phyloP scores from a whole-genome alignment of 2,329 filamentous ascomycete genomes.

The Dothideomycetidae sp. region DNA sequence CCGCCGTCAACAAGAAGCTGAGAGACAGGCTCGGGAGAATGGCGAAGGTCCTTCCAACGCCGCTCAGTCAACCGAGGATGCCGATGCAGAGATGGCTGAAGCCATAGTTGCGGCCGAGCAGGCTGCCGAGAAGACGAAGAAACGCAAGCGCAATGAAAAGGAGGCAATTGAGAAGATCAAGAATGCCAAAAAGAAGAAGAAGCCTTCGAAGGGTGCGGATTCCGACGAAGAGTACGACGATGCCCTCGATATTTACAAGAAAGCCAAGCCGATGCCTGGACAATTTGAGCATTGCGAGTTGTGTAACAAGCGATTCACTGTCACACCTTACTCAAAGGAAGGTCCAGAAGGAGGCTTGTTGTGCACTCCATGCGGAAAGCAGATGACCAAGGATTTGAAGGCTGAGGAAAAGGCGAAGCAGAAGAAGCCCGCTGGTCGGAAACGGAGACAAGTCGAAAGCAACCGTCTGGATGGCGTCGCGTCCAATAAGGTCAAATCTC shows the following conservation, averaged over 20 bases:
- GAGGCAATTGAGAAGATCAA: constrained; percentile 25
- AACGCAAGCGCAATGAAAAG: constrained; percentile 40
- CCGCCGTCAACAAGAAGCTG: constrained; percentile 37
- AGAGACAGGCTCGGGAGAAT: constrained; percentile 25
- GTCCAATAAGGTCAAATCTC: constrained; percentile 50
- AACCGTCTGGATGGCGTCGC: constrained; percentile 65
- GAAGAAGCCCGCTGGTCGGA: constrained; percentile 42
- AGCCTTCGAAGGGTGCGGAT: constrained; percentile 29
- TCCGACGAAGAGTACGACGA: constrained; percentile 35
- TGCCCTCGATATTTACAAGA: constrained; percentile 40
- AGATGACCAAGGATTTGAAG: constrained; percentile 53
- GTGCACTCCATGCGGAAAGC: constrained; percentile 67
- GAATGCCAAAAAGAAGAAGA: constrained; percentile 31
- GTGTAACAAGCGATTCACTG: constrained; percentile 79
- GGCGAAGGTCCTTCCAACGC: constrained; percentile 24
- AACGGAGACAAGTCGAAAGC: constrained; percentile 65
- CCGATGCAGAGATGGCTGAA: constrained; percentile 26
- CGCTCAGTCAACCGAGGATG: constrained; percentile 19
- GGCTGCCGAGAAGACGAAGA: constrained; percentile 32
- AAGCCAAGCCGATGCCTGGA: constrained; percentile 51
- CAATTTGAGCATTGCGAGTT: constrained; percentile 80
- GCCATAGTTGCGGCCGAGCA: constrained; percentile 22
- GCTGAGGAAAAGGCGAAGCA: constrained; percentile 43
- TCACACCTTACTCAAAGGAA: constrained; percentile 74
- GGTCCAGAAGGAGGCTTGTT: constrained; percentile 76